Evolutionary conservation across 1,284 basidiomycete genomes (phyloP).

Genomic region (Marasmius fiardii): DNA sequence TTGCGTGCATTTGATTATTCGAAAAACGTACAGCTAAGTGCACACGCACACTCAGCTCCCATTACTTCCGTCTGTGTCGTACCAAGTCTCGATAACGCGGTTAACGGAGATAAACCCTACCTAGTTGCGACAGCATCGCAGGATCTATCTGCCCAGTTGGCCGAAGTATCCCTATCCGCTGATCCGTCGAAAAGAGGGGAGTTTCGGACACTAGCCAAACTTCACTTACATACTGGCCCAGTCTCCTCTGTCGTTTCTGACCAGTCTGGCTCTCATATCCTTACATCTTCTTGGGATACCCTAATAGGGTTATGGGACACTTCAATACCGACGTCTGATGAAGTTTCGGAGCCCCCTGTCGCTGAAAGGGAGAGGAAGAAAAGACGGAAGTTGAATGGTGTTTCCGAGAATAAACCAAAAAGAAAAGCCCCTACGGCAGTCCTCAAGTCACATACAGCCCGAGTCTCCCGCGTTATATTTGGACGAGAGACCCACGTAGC

Average conservation of each 20-base stretch:
- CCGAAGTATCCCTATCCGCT: constrained; percentile 39
- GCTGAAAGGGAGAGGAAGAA: constrained; percentile 50
- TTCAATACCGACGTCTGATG: constrained; percentile 56
- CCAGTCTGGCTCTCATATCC: constrained; percentile 51
- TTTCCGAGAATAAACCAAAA: constrained; percentile 26
- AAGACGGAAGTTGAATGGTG: constrained; percentile 39
- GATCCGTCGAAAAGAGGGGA: constrained; percentile 22
- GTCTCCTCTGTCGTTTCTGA: constrained; percentile 66
- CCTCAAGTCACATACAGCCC: constrained; percentile 70
- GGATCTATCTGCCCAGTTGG: constrained; percentile 75
- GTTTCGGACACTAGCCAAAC: constrained; percentile 47
- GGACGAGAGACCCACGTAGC: constrained; percentile 33
- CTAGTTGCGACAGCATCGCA: constrained; percentile 80
- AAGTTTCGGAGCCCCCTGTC: constrained; percentile 41
- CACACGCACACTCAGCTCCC: constrained; percentile 58
- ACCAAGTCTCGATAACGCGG: constrained; percentile 29
- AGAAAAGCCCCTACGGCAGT: constrained; percentile 66
- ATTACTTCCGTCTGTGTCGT: constrained; percentile 73
- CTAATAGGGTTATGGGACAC: constrained; percentile 79
- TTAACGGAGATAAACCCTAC: constrained; percentile 35
- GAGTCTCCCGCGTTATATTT: constrained; percentile 68
- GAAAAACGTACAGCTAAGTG: constrained; percentile 50
- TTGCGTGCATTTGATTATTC: constrained; percentile 74
- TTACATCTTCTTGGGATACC: constrained; percentile 80
- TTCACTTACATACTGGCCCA: constrained; percentile 75